A percentile compares a stretch with the other conserved stretches of the same genome.
These are phyloP conservation scores for Leucoagaricus sp. DNA, from an alignment of 1,284 basidiomycete genomes.

Conservation along the genomic window DNA sequence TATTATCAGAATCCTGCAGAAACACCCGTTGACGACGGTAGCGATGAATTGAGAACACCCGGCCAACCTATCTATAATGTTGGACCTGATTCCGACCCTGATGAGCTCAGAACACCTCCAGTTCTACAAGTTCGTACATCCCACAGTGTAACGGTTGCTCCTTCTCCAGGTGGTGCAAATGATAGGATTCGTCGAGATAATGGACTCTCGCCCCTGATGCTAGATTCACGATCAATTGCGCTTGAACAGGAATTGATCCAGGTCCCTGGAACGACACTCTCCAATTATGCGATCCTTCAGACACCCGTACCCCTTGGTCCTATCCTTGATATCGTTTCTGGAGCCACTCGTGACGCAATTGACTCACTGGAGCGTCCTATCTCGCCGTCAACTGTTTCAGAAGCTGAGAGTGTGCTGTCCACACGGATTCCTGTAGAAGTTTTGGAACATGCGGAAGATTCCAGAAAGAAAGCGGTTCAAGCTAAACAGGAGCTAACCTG, in stretches of 20 bases:
- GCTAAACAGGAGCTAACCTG: slow-evolving; percentile 30
- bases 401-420: slow-evolving; percentile 34
- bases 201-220: neutral
- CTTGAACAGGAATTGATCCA: neutral
- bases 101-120: slow-evolving; percentile 13
- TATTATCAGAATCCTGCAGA: neutral
- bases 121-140: neutral
- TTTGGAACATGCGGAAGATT: slow-evolving; percentile 34
- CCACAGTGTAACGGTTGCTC: neutral
- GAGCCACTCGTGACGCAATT: neutral
- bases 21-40: slow-evolving; percentile 1
- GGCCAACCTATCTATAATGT: slow-evolving; percentile 1
- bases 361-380: neutral
- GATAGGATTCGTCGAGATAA: neutral
- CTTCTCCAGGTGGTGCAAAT: neutral
- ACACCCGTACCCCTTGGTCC: slow-evolving; percentile 11
- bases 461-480: slow-evolving; percentile 39
- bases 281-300: slow-evolving; percentile 11
- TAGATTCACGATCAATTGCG: neutral
- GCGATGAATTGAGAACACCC: slow-evolving; percentile 9
- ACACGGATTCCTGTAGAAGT: slow-evolving; percentile 30
- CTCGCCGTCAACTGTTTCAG: slow-evolving; percentile 15
- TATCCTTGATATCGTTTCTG: neutral
- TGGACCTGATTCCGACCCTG: slow-evolving; percentile 5
- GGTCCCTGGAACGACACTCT: slow-evolving; percentile 8